Base-by-base conservation (phyloP, 2,329 filamentous ascomycete species). In the Rutstroemia sp. region DNA sequence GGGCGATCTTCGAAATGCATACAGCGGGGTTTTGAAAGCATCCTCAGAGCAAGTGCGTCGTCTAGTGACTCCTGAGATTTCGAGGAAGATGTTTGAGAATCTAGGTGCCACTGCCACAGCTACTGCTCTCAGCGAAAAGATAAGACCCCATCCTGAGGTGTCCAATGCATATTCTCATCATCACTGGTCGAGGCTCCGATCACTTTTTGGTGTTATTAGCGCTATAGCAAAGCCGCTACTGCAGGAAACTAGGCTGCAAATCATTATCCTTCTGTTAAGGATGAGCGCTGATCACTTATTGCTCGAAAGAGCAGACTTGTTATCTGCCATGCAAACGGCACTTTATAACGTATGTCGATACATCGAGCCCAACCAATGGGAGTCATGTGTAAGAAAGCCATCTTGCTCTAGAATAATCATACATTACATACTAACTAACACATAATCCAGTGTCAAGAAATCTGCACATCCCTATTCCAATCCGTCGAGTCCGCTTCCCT, bases 1-100 rank as follows among this genome's bases (percentile, higher is more conserved):
- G 34, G 72, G 76, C 44, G 75, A 80, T 46, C 68, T 89, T 44
- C 77, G 82, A 50, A 69, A 76, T 54, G 80, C 85, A 58, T 90
- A 90, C 67, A 73, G 77, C 54, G 77, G 77, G 50, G 66, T 73
- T 46, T 69, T 90, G 4, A 71, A 80, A 52, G 71, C 74, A 37
- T 66, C 72, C 50, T 60, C 70, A 0, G 71, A 75, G 21, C 75
- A 80, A 50, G 68, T 77, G 7, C 60, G 68, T 23, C 72, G 71
- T 2, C 69, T 80, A 0, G 59, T 85, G 25, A 75, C 76, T 5
- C 71, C 75, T 2, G 64, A 71, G 67, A 62, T 71, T 65, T 61
- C 84, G 53, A 63, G 80, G 51, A 67, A 72, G 5, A 70, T 90
- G 10, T 86, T 92, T 59, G 69, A 70, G 51, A 72, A 71, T 16